Base-by-base conservation (phyloP, 2,329 filamentous ascomycete species). In the Xylariaceae sp. region DNA sequence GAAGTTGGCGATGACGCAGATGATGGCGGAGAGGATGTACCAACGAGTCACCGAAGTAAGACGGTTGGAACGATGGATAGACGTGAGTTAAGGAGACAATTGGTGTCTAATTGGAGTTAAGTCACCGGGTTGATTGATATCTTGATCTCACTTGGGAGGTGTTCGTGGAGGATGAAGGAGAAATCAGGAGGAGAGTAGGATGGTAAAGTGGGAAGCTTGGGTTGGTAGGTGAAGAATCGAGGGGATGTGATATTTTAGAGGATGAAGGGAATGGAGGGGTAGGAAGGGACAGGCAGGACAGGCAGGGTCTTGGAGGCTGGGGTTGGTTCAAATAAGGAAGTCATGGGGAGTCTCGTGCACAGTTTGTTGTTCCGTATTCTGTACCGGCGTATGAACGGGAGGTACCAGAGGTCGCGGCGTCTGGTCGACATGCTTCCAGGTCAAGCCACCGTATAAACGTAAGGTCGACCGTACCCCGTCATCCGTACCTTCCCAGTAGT, bases 251-350 rank as follows among this genome's bases (percentile, higher is more conserved):
- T 59, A 44, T 47, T 42, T 55, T 54, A 56, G 13, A n/a, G 42
- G n/a, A 18, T 18, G n/a, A n/a, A 45, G 56, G 64, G 65, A 61
- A 67, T 67, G 66, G 68, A 68, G 66, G 68, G 68, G 68, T 67
- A 60, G 63, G 65, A 60, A 67, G 67, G 66, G 68, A 68, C 65
- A 67, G 68, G 68, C 66, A 60, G 63, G 57, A 61, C 6, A 42
- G 37, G 57, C 60, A 64, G 48, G 59, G 53, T 53, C 57, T 47
- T 13, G 44, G 30, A 58, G 59, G 51, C 50, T 48, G 59, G 56
- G 56, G 59, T 30, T 30, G 23, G 56, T 63, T 55, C 61, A 57
- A 65, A 62, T 60, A 56, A 56, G 49, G 9, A 42, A 42, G 23
- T 42, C 37, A 9, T 10, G 37, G 37, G 58, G 56, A 56, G 56